Evolutionary conservation across 768 basidiomycete species (phyloP).

Genomic region (Boletales sp.): DNA sequence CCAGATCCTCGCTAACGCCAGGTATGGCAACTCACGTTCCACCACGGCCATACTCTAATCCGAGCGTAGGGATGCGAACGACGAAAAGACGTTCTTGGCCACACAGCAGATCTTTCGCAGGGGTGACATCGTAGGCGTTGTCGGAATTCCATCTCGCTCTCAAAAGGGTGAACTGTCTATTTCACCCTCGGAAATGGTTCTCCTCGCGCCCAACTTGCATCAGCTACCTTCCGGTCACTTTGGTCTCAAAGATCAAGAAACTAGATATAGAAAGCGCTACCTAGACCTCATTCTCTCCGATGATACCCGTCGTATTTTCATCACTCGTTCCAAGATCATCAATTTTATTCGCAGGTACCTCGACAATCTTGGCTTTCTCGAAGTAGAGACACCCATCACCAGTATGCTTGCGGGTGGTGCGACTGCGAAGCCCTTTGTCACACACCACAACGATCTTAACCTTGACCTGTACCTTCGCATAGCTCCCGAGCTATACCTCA

Average conservation of each 20-base stretch:
- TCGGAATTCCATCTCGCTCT: conserved; percentile 84
- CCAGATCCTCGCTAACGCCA: conserved; percentile 92
- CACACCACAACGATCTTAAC: conserved; percentile 97
- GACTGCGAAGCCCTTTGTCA: conserved; percentile 97
- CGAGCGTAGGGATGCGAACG: conserved; percentile 50
- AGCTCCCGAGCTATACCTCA: conserved; percentile 97
- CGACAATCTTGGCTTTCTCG: conserved; percentile 90
- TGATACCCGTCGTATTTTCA: conserved; percentile 83
- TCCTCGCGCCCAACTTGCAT: conserved; percentile 95
- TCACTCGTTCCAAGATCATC: conserved; percentile 85
- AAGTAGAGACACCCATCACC: conserved; percentile 99
- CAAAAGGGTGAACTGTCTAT: conserved; percentile 96
- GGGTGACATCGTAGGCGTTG: conserved; percentile 94
- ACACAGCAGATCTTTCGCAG: conserved; percentile 87
- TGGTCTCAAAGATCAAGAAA: conserved; percentile 96
- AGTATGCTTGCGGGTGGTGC: conserved; percentile 95
- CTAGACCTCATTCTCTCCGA: conserved; percentile 96
- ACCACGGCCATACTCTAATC: background rate
- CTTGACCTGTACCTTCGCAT: conserved; percentile 96
- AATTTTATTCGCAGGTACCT: conserved; percentile 92
- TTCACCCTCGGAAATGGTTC: conserved; percentile 71
- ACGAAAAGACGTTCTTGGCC: conserved; percentile 61
- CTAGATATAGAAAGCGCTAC: conserved; percentile 97
- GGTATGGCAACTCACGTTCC: conserved; percentile 40
- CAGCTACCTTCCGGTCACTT: conserved; percentile 91